Base-by-base conservation (phyloP, 2,329 filamentous ascomycete genomes). In the Fusarium sp. region DNA sequence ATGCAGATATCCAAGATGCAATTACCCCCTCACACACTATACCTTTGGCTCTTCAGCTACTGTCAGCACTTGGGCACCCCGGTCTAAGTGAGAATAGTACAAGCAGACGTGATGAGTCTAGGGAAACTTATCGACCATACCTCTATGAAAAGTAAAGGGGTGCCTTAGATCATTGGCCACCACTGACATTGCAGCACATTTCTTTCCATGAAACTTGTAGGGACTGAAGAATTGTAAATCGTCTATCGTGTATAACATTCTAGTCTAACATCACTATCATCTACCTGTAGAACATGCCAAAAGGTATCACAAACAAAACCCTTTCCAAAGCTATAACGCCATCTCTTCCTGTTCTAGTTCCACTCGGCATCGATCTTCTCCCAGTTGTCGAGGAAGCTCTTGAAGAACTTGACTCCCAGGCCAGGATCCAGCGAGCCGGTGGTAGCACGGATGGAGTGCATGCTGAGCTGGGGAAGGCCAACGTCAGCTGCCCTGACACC, bases 361-460 rank as follows among this genome's bases (percentile, higher is more conserved):
- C 96, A 97, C 81, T 97, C 92, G 45, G 80, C 84, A 78, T 97
- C 94, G 40, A 97, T 90, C 73, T 86, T 84, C 83, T 97, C 93
- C 83, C 91, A 98, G 65, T 90, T 83, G 73, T 97, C 93, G 70
- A 97, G 86, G 78, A 97, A 97, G 3, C 90, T 94, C 83, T 93
- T 91, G 82, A 97, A 97, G 69, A 94, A 88, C 80, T 92, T 90
- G 19, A 96, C 91, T 6, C 94, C 95, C 68, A 97, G 81, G 0
- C 95, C 95, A 0, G 95, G 95, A 75, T 98, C 95, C 67, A 94
- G 77, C 36, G 87, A 86, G 4, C 95, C 95, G 1, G 93, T 97
- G 0, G 94, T 97, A 1, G 95, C 95, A 24, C 95, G 86, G 69
- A 98, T 91, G 51, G 89, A 92, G 79, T 98, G 95, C 95, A 98